Conservation (phyloP, 164 flowering plant genomes). For the Chimonanthus salicifolius region DNA sequence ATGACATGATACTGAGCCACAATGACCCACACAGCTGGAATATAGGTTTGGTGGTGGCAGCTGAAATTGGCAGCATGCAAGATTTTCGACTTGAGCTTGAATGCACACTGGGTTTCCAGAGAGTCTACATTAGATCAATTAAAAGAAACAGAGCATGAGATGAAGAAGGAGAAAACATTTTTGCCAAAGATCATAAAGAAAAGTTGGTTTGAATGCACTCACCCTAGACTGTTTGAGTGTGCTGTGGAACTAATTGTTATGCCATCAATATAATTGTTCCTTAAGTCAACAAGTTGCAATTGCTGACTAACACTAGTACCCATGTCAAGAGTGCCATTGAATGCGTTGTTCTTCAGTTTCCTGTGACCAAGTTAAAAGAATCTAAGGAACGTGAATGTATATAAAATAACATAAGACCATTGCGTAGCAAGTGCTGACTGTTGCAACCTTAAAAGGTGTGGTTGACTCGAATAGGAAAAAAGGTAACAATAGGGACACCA, state of each 20-base stretch:
- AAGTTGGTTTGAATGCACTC: conserved; percentile 16
- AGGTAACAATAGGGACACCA: no score
- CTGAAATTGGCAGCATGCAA: conserved; percentile 55
- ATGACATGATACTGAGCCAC: conserved; percentile 48
- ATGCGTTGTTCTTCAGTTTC: conserved; percentile 58
- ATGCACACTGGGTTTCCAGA: conserved; percentile 76
- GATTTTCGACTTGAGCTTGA: conserved; percentile 17
- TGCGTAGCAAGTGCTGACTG: no score
- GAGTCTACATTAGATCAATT: conserved; percentile 31
- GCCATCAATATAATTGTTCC: conserved; percentile 50
- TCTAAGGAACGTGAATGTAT: no score
- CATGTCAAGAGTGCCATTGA: conserved; percentile 54
- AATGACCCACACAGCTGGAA: conserved; percentile 62
- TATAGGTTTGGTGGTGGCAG: conserved; percentile 27
- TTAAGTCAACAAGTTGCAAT: conserved; percentile 66
- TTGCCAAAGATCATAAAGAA: background rate
- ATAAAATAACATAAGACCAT: no score
- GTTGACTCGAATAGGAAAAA: no score
- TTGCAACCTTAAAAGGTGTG: no score
- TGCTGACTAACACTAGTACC: conserved; percentile 45
- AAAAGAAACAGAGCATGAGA: background rate
- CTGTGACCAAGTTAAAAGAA: conserved; percentile 24
- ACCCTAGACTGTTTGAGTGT: conserved; percentile 58
- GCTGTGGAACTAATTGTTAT: conserved; percentile 29
- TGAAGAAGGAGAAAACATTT: background rate